phyloP scores from a whole-genome alignment of 768 basidiomycete genomes.

The Hygrocybe coccinea region DNA sequence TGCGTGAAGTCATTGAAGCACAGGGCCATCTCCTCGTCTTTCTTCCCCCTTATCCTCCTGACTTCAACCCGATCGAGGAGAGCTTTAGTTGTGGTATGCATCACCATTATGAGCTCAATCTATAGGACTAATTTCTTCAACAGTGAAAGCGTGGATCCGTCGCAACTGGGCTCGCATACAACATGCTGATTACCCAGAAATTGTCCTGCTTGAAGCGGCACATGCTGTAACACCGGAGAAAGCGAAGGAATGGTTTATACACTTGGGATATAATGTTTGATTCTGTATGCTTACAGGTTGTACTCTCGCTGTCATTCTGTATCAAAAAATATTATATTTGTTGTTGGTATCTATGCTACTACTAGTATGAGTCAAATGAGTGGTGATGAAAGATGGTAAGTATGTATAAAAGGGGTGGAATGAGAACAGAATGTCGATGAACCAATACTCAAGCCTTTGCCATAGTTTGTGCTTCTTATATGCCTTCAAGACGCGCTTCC shows the following conservation, averaged over 20 bases:
- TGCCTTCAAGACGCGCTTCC: neutral
- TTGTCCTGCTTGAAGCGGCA: constrained; percentile 4
- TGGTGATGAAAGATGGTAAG: too few relatives aligned
- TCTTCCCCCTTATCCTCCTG: neutral
- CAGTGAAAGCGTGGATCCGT: constrained; percentile 7
- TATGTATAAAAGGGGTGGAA: too few relatives aligned
- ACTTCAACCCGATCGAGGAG: constrained; percentile 2
- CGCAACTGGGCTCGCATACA: constrained; percentile 7
- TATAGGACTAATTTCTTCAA: neutral
- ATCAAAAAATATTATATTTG: too few relatives aligned
- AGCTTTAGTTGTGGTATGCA: neutral
- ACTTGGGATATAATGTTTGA: neutral
- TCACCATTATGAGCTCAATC: too few relatives aligned
- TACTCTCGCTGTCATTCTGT: too few relatives aligned
- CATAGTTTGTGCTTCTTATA: too few relatives aligned
- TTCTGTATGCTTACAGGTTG: neutral
- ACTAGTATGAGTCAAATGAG: too few relatives aligned
- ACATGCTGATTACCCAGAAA: constrained; percentile 5
- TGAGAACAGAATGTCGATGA: too few relatives aligned
- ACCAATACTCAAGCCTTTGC: too few relatives aligned
- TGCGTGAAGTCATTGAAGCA: constrained; percentile 1
- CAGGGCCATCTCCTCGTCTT: constrained; percentile 4
- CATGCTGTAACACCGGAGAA: neutral
- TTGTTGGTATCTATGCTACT: too few relatives aligned
- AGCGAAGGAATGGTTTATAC: neutral